These are phyloP conservation scores for Isatis lusitanica DNA, from an alignment of 441 rosid genomes.

Conservation along the genomic window DNA sequence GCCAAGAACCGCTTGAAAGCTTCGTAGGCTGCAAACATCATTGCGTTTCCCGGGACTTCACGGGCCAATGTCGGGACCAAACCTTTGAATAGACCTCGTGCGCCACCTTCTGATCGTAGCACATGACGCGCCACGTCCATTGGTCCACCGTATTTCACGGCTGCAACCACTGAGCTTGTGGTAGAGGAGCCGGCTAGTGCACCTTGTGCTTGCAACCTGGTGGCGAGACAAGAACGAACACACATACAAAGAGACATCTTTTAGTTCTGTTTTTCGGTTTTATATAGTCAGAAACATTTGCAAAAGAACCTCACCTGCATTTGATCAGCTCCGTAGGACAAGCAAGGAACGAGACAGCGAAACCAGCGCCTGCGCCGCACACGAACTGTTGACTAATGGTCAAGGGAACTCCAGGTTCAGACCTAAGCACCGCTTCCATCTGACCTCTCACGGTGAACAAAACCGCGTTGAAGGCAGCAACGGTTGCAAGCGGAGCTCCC, in stretches of 20 bases:
- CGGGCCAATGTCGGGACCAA: slow-evolving; percentile 83
- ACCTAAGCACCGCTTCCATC: slow-evolving; percentile 79
- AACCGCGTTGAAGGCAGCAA: slow-evolving; percentile 93
- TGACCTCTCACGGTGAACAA: slow-evolving; percentile 93
- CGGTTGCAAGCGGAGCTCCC: slow-evolving; percentile 98
- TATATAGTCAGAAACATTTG: background rate
- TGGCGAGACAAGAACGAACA: background rate
- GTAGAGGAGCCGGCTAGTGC: slow-evolving; percentile 37
- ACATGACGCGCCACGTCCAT: slow-evolving; percentile 93
- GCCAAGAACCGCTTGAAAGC: slow-evolving; percentile 70
- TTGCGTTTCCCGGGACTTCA: slow-evolving; percentile 91
- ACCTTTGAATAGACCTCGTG: slow-evolving; percentile 85
- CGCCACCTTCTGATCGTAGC: slow-evolving; percentile 79
- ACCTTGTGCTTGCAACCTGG: slow-evolving; percentile 94
- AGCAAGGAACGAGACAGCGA: slow-evolving; percentile 93
- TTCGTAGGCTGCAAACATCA: slow-evolving; percentile 85
- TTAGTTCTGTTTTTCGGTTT: background rate
- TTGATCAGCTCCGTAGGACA: slow-evolving; percentile 96
- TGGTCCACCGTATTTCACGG: slow-evolving; percentile 88
- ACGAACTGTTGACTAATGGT: slow-evolving; percentile 73
- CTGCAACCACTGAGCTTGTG: slow-evolving; percentile 51
- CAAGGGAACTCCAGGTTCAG: slow-evolving; percentile 77
- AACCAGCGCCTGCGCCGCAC: slow-evolving; percentile 90
- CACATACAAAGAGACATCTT: background rate
- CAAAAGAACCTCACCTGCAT: slow-evolving; percentile 63